Percentiles rank a stretch among this genome's conserved stretches.
Conservation (phyloP, 768 basidiomycete genomes). For the Royoungia palumana region DNA sequence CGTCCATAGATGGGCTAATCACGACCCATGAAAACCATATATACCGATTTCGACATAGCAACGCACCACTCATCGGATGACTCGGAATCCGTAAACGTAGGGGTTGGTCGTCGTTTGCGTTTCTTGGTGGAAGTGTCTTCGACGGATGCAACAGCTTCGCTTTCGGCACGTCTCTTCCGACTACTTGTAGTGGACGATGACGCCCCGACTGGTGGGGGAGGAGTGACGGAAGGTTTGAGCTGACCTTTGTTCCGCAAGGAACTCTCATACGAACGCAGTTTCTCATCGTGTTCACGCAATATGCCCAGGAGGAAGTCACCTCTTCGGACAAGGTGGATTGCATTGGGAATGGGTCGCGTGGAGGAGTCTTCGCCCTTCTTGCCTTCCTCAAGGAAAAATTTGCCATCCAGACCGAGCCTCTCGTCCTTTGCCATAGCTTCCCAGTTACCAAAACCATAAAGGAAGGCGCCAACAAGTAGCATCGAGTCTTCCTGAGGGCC, state of each 20-base stretch:
- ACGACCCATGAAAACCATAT: slow-evolving; percentile 2
- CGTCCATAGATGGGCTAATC: slow-evolving; percentile 90
- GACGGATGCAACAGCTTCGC: slow-evolving; percentile 78
- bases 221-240: slow-evolving; percentile 69
- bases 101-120: slow-evolving; percentile 91
- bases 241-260: slow-evolving; percentile 70
- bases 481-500: slow-evolving; percentile 88
- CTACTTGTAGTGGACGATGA: slow-evolving; percentile 59
- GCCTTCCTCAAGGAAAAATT: slow-evolving; percentile 97
- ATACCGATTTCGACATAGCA: neutral
- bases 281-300: slow-evolving; percentile 85
- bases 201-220: slow-evolving; percentile 67
- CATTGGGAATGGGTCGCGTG: slow-evolving; percentile 89
- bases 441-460: slow-evolving; percentile 97
- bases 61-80: slow-evolving; percentile 89
- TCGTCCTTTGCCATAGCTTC: slow-evolving; percentile 90
- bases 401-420: slow-evolving; percentile 78
- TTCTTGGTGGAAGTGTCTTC: slow-evolving; percentile 67
- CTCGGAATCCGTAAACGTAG: slow-evolving; percentile 93
- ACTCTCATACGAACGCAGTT: slow-evolving; percentile 83
- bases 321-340: slow-evolving; percentile 95
- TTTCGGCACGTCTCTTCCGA: slow-evolving; percentile 77
- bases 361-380: slow-evolving; percentile 89
- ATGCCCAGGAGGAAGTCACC: slow-evolving; percentile 90
- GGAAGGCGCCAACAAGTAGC: slow-evolving; percentile 89